Evolutionary conservation across 495 filamentous ascomycete species (phyloP), one percentile per base, ranked within the genome.

Genomic region (Alectoria sarmentosa): DNA sequence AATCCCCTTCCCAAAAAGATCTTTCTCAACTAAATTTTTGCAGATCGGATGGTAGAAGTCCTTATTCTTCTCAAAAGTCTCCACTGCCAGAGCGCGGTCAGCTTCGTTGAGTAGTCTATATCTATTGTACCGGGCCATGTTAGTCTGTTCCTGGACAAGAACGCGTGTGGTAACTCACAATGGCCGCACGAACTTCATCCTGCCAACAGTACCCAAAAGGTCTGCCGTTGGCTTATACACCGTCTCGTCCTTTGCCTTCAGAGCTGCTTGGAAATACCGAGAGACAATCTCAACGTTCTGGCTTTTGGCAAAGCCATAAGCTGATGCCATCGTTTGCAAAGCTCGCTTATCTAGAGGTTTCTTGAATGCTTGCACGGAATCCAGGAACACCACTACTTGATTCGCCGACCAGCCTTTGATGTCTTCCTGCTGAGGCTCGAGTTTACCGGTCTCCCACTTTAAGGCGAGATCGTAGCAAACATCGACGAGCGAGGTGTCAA

Each of bases 21-120:
- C 90, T 78, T 96, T 96, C 77, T 90, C 88, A 32, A 94, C 83
- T 80, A 88, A 83, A 23, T 78, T 83, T 62, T 88, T 83, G 71
- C 93, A 96, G 67, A 97, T 98, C 17, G 94, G 94, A 74, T 97
- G 93, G 73, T 98, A 98, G 70, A 97, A 98, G 59, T 89, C 85
- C 68, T 82, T 89, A 69, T 96, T 86, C 78, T 88, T 88, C 79
- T 90, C 80, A 70, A 96, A 96, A 1, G 93, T 96, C 73, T 83
- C 79, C 49, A 91, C 67, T 11, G 94, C 93, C 71, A 96, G 73
- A 37, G 84, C 75, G 38, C 83, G 79, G 77, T 96, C 88, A 3
- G 87, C 81, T 69, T 85, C 84, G 68, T 87, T 86, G 68, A 98
- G 76, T 62, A 82, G 77, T 66, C 86, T 83, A 77, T 85, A 94